A percentile compares a stretch with the other conserved stretches of the same genome.
phyloP scores from a whole-genome alignment of 2,329 filamentous ascomycete genomes.

The Cordyceps cateniannulata region DNA sequence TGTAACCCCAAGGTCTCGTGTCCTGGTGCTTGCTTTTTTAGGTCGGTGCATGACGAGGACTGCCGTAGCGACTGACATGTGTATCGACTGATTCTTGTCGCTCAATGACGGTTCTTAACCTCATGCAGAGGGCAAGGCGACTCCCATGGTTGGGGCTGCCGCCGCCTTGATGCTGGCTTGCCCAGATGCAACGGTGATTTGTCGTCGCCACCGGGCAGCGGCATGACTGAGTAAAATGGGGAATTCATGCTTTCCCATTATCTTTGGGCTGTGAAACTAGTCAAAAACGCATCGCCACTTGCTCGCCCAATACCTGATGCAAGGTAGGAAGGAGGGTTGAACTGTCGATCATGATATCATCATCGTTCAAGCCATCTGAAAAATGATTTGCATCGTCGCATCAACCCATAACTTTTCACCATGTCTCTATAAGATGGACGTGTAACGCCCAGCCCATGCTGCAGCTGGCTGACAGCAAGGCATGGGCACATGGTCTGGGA shows the following conservation, averaged over 20 bases:
- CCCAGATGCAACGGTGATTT: not conserved
- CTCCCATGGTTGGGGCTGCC: not conserved
- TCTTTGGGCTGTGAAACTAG: not conserved
- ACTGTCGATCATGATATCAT: conserved; percentile 3
- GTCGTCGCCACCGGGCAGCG: not conserved
- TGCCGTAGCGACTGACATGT: too few relatives aligned
- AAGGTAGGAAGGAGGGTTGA: not conserved
- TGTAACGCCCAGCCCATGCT: not conserved
- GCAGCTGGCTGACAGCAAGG: not conserved
- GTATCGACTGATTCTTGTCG: not conserved
- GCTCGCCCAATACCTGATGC: not conserved
- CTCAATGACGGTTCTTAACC: not conserved
- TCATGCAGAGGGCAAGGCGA: not conserved
- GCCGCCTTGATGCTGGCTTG: not conserved
- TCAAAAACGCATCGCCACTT: conserved; percentile 2
- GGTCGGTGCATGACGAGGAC: not conserved
- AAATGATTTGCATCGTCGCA: not conserved
- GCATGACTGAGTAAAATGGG: not conserved
- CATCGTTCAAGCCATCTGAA: not conserved
- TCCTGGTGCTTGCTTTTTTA: not conserved
- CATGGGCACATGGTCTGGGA: not conserved
- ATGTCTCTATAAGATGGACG: not conserved
- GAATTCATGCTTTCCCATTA: not conserved
- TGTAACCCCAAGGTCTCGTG: not conserved
- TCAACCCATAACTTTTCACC: not conserved